Conservation (phyloP, 441 rosid species). For the Eruca vesicaria region DNA sequence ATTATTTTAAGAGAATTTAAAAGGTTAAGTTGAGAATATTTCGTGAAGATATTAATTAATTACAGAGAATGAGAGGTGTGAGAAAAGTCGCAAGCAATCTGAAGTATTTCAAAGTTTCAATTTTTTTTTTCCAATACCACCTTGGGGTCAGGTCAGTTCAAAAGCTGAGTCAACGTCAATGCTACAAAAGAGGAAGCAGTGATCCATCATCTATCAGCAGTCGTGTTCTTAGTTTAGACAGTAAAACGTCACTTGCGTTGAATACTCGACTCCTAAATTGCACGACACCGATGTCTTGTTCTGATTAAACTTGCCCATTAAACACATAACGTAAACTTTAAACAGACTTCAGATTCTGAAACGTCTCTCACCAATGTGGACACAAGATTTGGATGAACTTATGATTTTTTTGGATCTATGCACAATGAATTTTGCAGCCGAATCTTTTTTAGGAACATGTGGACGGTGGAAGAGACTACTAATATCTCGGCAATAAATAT, state of each 20-base stretch:
- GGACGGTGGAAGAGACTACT: conserved; percentile 31
- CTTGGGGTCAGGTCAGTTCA: conserved; percentile 8
- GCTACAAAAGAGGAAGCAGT: conserved; percentile 35
- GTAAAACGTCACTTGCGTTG: conserved; percentile 25
- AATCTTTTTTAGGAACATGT: neutral
- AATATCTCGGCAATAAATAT: conserved; percentile 11
- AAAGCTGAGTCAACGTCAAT: conserved; percentile 37
- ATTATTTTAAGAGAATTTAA: neutral
- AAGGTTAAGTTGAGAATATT: neutral
- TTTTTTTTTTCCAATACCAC: neutral
- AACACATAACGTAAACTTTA: conserved; percentile 1
- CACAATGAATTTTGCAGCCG: neutral
- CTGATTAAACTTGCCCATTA: conserved; percentile 7
- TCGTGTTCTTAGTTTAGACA: conserved; percentile 15
- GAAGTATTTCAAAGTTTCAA: conserved; percentile 25
- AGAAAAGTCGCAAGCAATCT: conserved; percentile 28
- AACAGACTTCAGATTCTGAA: neutral
- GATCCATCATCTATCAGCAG: neutral
- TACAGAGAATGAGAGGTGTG: neutral
- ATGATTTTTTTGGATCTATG: conserved; percentile 15
- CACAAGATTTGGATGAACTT: conserved; percentile 12
- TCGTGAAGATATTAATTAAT: neutral
- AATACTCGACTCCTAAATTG: conserved; percentile 17
- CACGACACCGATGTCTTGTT: conserved; percentile 16
- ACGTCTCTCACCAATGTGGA: neutral